A percentile compares a stretch with the other conserved stretches of the same genome.
These are phyloP conservation scores for Amphichorda felina DNA, from an alignment of 2,329 filamentous ascomycete genomes.

Conservation along the genomic window DNA sequence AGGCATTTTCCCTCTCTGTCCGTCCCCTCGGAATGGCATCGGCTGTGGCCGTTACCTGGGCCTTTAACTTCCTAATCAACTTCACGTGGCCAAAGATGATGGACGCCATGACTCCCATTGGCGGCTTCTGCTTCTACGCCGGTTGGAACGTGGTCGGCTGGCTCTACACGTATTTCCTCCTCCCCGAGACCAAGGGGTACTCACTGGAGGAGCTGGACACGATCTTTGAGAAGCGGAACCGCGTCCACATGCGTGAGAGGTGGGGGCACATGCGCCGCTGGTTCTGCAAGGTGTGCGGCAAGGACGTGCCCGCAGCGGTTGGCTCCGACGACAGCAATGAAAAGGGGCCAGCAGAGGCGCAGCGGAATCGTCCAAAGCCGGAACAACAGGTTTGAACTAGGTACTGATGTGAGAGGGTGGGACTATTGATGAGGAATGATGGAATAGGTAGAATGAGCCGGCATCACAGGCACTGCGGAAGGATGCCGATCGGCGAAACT, in stretches of 20 bases:
- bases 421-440: too few species aligned
- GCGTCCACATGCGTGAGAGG: conserved; percentile 6
- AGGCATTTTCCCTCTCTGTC: conserved; percentile 41
- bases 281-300: conserved; percentile 4
- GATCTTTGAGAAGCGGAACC: conserved; percentile 10
- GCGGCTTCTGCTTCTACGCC: conserved; percentile 21
- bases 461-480: too few species aligned
- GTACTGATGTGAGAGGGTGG: too few species aligned
- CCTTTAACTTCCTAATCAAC: conserved; percentile 15
- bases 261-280: conserved; percentile 1
- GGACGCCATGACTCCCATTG: conserved; percentile 11
- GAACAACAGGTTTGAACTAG: too few species aligned
- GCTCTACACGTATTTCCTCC: conserved; percentile 43
- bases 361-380: too few species aligned
- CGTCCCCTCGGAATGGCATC: conserved; percentile 38
- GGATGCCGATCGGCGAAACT: too few species aligned
- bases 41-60: conserved; percentile 19
- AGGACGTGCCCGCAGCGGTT: conserved; percentile 8
- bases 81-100: conserved; percentile 12
- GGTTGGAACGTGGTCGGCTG: conserved; percentile 14
- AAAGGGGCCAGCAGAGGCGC: too few species aligned
- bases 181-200: conserved; percentile 47
- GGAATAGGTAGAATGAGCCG: too few species aligned
- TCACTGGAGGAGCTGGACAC: conserved; percentile 48
- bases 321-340: conserved; percentile 2